Evolutionary conservation across 2,329 filamentous ascomycete species (phyloP), one percentile per base, ranked within the genome.

Genomic region (Hymenoscyphus fructigenus): DNA sequence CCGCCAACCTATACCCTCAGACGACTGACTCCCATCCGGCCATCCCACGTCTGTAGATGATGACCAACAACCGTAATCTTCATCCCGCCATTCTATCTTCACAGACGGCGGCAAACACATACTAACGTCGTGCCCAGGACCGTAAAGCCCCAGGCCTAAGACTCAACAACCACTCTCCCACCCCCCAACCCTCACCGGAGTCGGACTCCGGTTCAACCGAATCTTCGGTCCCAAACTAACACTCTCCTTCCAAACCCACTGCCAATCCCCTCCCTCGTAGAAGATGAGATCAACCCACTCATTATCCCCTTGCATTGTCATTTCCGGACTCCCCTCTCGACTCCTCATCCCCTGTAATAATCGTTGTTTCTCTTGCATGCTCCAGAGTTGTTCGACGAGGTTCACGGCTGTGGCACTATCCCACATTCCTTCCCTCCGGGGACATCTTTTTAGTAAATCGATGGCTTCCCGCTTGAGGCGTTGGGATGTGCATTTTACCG

Each of bases 341-440:
- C n/a, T 34, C 14, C 36, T 10, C 6, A 17, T 20, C 5, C 60
- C 29, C 14, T 63, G 60, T 38, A 68, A 14, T 14, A 28, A 29
- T 32, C 56, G 47, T 61, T 71, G 64, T 20, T 26, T 63, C n/a
- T 66, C 63, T 57, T 75, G 71, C 1, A 74, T 67, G 2, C 61
- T 59, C 71, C 71, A 73, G 56, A 68, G 72, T n/a, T 71, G 60
- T 44, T 59, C 59, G 7, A 74, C 62, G 28, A 75, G 65, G 34
- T 61, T 64, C 1, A 65, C 64, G 0, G 66, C 66, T 1, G 65
- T 64, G 6, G 58, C 32, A 56, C 69, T 70, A 59, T 75, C 73
- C 73, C 73, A 75, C 73, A 75, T 75, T 12, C 73, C 74, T 58
- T 75, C 74, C 29, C 70, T 69, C 26, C 73, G 59, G 14, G 70